Conservation (phyloP, 106 monocot species). For the Dendrobium officinale region DNA sequence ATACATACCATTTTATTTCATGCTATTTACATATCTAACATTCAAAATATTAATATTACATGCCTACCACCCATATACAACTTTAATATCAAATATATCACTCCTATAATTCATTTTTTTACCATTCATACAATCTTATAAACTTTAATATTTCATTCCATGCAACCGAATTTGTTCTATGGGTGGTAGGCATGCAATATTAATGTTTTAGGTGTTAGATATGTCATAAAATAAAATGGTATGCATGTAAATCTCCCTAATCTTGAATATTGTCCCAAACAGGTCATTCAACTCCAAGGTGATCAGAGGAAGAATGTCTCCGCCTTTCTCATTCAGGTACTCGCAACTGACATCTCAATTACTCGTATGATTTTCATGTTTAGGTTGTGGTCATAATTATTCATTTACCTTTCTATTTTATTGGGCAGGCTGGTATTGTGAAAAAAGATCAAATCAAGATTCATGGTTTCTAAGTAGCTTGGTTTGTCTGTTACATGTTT, state of each 20-base stretch:
- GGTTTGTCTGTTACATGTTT: neutral
- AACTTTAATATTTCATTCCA: too few species aligned
- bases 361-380: neutral
- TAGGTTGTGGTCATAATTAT: neutral
- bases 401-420: neutral
- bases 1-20: too few species aligned
- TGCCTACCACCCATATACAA: too few species aligned
- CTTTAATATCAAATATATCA: too few species aligned
- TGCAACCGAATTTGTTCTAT: too few species aligned
- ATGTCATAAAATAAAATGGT: too few species aligned
- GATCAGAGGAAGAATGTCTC: slow-evolving; percentile 44
- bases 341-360: neutral
- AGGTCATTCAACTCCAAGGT: slow-evolving; percentile 34
- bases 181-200: too few species aligned
- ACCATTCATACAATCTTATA: too few species aligned
- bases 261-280: neutral
- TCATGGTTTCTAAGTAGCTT: slow-evolving; percentile 21
- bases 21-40: too few species aligned
- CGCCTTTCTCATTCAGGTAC: slow-evolving; percentile 33
- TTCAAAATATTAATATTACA: too few species aligned
- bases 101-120: too few species aligned
- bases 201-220: too few species aligned
- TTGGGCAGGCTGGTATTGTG: slow-evolving; percentile 26
- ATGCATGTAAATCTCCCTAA: neutral
- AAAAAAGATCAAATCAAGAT: slow-evolving; percentile 33